phyloP scores from a whole-genome alignment of 345 rosid genomes.

The Euphorbia tirucalli region DNA sequence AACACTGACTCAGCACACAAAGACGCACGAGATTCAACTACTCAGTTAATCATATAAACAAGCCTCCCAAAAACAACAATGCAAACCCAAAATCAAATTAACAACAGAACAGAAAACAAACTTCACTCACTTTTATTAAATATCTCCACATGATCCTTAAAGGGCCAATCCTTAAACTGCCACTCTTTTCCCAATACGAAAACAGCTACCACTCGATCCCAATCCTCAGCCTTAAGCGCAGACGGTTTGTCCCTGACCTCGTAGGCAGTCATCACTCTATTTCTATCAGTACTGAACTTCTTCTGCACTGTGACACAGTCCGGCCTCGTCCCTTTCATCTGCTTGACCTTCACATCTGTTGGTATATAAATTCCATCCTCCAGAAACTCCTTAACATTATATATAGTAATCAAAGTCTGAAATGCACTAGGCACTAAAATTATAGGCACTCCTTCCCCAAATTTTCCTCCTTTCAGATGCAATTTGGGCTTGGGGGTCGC shows the following conservation, averaged over 20 bases:
- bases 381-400: conserved; percentile 90
- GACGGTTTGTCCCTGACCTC: conserved; percentile 91
- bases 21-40: too few relatives aligned
- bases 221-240: conserved; percentile 76
- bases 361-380: conserved; percentile 86
- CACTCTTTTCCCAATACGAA: conserved; percentile 94
- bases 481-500: conserved; percentile 56
- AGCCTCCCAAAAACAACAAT: too few relatives aligned
- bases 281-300: conserved; percentile 89
- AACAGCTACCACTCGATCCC: conserved; percentile 92
- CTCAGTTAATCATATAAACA: too few relatives aligned
- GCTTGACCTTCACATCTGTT: conserved; percentile 81
- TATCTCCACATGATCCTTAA: conserved; percentile 89
- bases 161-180: conserved; percentile 99
- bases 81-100: conserved; percentile 1
- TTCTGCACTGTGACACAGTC: conserved; percentile 94
- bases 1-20: too few relatives aligned
- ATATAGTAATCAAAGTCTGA: conserved; percentile 82
- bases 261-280: conserved; percentile 81
- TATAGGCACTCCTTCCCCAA: conserved; percentile 92
- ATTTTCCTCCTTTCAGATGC: conserved; percentile 68
- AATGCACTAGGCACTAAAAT: conserved; percentile 93
- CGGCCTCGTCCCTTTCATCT: conserved; percentile 81
- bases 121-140: conserved; percentile 74
- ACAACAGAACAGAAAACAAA: conserved; percentile 2